Conservation (phyloP, 805 yeast species). For the Cyberlindnera petersonii region DNA sequence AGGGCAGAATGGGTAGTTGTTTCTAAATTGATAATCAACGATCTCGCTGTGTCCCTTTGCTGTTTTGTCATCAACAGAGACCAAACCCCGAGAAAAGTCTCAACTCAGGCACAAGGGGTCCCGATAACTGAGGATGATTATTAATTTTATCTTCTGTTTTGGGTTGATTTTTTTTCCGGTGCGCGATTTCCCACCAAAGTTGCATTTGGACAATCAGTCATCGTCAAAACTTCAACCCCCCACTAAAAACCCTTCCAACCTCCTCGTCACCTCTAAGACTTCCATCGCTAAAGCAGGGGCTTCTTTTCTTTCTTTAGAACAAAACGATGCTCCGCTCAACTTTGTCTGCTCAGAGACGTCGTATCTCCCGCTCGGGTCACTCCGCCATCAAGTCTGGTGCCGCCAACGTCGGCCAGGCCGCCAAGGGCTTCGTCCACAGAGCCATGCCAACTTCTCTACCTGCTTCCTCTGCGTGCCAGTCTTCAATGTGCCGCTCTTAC, state of each 20-base stretch:
- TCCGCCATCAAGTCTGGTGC: constrained; percentile 19
- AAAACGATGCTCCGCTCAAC: constrained; percentile 27
- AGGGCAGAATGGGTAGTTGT: too few species aligned
- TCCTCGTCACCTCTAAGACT: neutral
- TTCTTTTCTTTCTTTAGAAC: neutral
- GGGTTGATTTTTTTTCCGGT: neutral
- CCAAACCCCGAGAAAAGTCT: too few species aligned
- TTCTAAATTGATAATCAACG: too few species aligned
- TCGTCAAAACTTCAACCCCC: neutral
- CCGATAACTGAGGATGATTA: too few species aligned
- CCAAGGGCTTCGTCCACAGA: constrained; percentile 13
- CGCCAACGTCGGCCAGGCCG: constrained; percentile 11
- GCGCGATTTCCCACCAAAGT: too few species aligned
- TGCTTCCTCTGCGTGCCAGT: constrained; percentile 18
- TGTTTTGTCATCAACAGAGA: too few species aligned
- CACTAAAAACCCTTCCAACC: neutral
- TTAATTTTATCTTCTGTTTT: too few species aligned
- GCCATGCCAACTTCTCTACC: constrained; percentile 15
- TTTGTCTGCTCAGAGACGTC: constrained; percentile 25
- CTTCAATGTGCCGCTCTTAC: constrained; percentile 29
- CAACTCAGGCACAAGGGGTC: too few species aligned
- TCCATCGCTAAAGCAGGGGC: neutral
- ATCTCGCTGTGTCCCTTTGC: too few species aligned
- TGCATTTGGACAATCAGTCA: neutral
- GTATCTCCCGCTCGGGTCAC: constrained; percentile 23